Base-by-base conservation (phyloP, 1,284 basidiomycete genomes). In the Anthracocystis setariae region DNA sequence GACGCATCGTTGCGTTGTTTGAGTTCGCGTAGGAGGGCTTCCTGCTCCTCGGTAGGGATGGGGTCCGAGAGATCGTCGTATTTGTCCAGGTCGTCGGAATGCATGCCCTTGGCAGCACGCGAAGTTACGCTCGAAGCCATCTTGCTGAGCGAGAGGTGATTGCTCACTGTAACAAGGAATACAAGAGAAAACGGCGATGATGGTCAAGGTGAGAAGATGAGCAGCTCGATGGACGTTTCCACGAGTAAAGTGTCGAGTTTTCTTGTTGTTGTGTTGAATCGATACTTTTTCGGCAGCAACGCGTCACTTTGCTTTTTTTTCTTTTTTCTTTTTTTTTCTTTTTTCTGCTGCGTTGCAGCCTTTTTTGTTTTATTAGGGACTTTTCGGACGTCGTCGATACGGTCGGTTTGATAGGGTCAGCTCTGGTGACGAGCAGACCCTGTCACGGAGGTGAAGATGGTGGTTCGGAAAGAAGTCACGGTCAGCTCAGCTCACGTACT, bases 1-100 rank as follows among this genome's bases (percentile, higher is more conserved):
- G 67, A 62, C 39, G 75, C 70, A 39, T 80, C 73, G 68, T 81
- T 81, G 17, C 44, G 33, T 5, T 57, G 43, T 37, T 69, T 74
- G 33, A 82, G 54, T 29, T 74, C 58, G 17, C 52, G 35, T 15
- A 82, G 73, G 44, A 82, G 60, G 12, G 51, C 9, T 38, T 79
- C 69, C 57, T 82, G 81, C 32, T 82, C 79, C 58, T 70, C 58
- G 35, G 63, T 68, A 10, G 60, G 61, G 53, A 63, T 67, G 54
- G 63, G 60, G 25, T 74, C 59, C 40, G 50, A 13, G 32, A 74
- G 61, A 35, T 76, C 74, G 46, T 78, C 76, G 53, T 76, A 74
- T 50, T 70, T 56, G 37, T 70, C 51, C n/a, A 77, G 65, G 10
- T 59, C 48, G 20, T 69, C 59, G 17, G 63, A 40, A 50, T 77